Percentiles rank a stretch among this genome's conserved stretches.
Evolutionary conservation across 768 basidiomycete genomes (phyloP).

Genomic region (Calocybe indica): DNA sequence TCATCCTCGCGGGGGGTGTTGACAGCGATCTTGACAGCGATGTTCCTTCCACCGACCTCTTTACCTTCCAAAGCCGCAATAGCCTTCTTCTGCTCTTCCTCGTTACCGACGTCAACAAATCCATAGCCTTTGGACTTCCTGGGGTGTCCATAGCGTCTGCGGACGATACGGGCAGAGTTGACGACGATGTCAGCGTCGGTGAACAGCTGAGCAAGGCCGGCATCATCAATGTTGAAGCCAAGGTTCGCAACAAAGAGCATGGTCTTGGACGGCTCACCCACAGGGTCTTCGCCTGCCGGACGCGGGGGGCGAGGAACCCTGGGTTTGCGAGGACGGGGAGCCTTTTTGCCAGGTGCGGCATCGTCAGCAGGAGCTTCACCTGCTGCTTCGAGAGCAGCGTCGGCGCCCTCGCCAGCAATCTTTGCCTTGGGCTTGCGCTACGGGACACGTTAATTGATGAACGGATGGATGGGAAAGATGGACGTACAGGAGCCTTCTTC

Average conservation of each 20-base stretch:
- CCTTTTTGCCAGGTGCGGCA: slow-evolving; percentile 39
- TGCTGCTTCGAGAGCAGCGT: slow-evolving; percentile 27
- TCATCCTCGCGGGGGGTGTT: slow-evolving; percentile 66
- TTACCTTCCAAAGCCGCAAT: slow-evolving; percentile 83
- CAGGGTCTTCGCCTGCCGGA: slow-evolving; percentile 76
- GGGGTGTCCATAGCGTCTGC: slow-evolving; percentile 75
- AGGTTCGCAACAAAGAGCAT: slow-evolving; percentile 98
- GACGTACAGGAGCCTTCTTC: slow-evolving; percentile 62
- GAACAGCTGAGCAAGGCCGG: slow-evolving; percentile 74
- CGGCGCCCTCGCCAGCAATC: slow-evolving; percentile 22
- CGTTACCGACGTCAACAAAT: slow-evolving; percentile 90
- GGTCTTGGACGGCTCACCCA: slow-evolving; percentile 82
- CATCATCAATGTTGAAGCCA: slow-evolving; percentile 90
- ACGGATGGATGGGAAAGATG: slow-evolving; percentile 3
- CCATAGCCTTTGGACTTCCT: slow-evolving; percentile 95
- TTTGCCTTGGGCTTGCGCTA: slow-evolving; percentile 57
- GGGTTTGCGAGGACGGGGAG: slow-evolving; percentile 48
- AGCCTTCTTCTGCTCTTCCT: slow-evolving; percentile 89
- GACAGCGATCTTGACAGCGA: slow-evolving; percentile 95
- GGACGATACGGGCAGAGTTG: slow-evolving; percentile 84
- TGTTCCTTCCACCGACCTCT: slow-evolving; percentile 76
- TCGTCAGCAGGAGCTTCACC: slow-evolving; percentile 31
- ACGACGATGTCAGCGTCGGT: slow-evolving; percentile 80
- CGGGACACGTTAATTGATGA: slow-evolving; percentile 16
- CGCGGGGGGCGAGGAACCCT: slow-evolving; percentile 55